These are phyloP conservation scores for Aureobasidium sp. DNA, from an alignment of 2,329 filamentous ascomycete genomes.

Conservation along the genomic window DNA sequence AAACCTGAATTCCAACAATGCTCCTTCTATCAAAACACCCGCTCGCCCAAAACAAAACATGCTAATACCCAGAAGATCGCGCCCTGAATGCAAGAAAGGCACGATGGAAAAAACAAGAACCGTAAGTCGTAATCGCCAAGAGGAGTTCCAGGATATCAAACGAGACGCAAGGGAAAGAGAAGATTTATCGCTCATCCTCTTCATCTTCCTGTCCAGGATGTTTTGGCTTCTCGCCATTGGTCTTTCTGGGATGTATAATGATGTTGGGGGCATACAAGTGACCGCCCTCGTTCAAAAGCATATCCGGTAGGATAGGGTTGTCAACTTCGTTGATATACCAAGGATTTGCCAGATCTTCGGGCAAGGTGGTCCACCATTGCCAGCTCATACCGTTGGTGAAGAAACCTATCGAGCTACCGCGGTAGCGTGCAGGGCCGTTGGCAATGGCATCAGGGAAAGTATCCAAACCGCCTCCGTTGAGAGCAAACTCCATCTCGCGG, in stretches of 20 bases:
- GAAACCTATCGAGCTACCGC: conserved; percentile 23
- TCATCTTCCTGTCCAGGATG: background rate
- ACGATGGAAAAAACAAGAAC: background rate
- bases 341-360: conserved; percentile 25
- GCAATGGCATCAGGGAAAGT: conserved; percentile 15
- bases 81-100: background rate
- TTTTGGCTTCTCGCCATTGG: conserved; percentile 12
- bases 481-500: conserved; percentile 21
- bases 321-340: conserved; percentile 25
- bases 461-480: conserved; percentile 22
- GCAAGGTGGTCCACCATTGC: conserved; percentile 28
- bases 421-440: conserved; percentile 15
- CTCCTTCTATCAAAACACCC: background rate
- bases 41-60: background rate
- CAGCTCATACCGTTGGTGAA: conserved; percentile 17
- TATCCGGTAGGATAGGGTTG: conserved; percentile 19
- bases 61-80: background rate
- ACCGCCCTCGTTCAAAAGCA: conserved; percentile 25
- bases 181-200: background rate
- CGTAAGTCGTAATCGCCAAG: background rate
- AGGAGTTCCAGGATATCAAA: background rate
- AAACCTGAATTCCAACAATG: background rate
- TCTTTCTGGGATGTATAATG: conserved; percentile 32
- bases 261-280: conserved; percentile 29
- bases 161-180: background rate